A percentile compares a stretch with the other conserved stretches of the same genome.
These are phyloP conservation scores for Salix viminalis DNA, from an alignment of 345 rosid genomes.

Conservation along the genomic window DNA sequence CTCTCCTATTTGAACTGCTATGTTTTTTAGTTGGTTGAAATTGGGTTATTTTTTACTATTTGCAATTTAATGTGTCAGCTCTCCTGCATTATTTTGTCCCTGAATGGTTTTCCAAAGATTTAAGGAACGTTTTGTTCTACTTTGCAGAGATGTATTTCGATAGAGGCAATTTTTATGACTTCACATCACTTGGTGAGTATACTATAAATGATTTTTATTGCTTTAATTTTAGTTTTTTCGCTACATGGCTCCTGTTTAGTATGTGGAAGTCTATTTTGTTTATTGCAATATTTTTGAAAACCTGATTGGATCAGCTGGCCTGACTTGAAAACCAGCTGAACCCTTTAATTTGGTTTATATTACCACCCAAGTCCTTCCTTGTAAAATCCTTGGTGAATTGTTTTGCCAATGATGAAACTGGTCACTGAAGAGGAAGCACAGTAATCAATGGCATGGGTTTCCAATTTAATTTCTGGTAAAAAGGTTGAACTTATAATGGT, in stretches of 20 bases:
- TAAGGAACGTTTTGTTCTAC: slow-evolving; percentile 5
- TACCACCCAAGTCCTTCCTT: neutral
- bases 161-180: slow-evolving; percentile 92
- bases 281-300: neutral
- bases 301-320: neutral
- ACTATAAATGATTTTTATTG: neutral
- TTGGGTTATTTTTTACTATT: neutral
- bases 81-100: neutral
- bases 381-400: neutral
- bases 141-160: slow-evolving; percentile 90
- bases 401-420: neutral
- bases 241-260: neutral
- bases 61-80: neutral
- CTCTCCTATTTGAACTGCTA: neutral
- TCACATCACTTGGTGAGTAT: slow-evolving; percentile 90
- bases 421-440: neutral
- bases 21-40: neutral
- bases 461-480: neutral
- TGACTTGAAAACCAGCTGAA: neutral
- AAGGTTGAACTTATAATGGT: neutral
- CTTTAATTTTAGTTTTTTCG: neutral
- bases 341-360: neutral
- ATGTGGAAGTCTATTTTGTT: slow-evolving; percentile 1
- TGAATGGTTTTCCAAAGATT: slow-evolving; percentile 7
- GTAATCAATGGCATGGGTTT: neutral